Conservation (phyloP, 148 eudicot species). For the Rhododendron ferrugineum region DNA sequence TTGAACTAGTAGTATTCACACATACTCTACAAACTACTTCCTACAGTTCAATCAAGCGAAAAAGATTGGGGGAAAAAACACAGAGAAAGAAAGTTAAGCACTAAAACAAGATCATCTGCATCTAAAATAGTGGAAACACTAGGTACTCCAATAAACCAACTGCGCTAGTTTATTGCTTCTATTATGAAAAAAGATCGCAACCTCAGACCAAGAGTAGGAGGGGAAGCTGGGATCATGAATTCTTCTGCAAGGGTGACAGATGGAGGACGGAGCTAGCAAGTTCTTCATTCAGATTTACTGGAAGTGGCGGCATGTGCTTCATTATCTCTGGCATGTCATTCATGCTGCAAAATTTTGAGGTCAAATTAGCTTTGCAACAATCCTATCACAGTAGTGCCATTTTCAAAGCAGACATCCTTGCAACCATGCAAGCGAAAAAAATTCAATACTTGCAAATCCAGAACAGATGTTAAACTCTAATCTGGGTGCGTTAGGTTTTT, state of each 20-base stretch:
- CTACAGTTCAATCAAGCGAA: background rate
- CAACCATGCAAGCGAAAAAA: background rate
- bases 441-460: background rate
- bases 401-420: background rate
- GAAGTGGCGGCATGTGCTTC: conserved; percentile 94
- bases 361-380: conserved; percentile 2
- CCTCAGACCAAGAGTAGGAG: background rate
- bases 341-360: conserved; percentile 46
- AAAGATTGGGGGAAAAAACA: background rate
- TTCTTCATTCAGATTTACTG: conserved; percentile 84
- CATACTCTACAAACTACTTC: background rate
- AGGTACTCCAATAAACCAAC: background rate
- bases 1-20: conserved; percentile 2
- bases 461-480: background rate
- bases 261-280: conserved; percentile 62
- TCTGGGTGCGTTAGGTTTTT: background rate
- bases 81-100: background rate
- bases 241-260: conserved; percentile 36
- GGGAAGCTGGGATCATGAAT: conserved; percentile 25
- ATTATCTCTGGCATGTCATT: conserved; percentile 81
- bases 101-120: background rate
- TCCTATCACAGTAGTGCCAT: background rate
- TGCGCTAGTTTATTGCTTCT: background rate
- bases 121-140: background rate
- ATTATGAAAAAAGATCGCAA: background rate